Percentiles rank a stretch among this genome's conserved stretches.
Conservation (phyloP, 78 protist species). For the Planoprotostelium fungivorum region DNA sequence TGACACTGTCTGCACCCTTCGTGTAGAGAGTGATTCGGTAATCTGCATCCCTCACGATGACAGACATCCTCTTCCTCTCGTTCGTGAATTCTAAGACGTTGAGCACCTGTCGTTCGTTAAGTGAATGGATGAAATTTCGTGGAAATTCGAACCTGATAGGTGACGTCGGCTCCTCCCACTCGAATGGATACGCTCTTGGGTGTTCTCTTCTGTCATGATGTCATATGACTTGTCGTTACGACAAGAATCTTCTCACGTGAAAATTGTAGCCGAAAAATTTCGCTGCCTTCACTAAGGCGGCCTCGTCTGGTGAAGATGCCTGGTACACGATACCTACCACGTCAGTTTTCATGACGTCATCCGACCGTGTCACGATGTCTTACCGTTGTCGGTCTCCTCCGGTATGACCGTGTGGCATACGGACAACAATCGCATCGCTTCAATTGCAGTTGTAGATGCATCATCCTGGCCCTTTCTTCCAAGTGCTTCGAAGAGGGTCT, state of each 20-base stretch:
- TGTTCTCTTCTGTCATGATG: background rate
- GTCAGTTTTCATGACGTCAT: background rate
- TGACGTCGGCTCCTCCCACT: background rate
- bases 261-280: conserved; percentile 16
- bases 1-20: conserved; percentile 87
- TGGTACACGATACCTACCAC: conserved; percentile 37
- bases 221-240: too few relatives aligned
- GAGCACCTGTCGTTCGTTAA: conserved; percentile 8
- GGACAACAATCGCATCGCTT: conserved; percentile 19
- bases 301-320: conserved; percentile 92
- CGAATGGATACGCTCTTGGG: background rate
- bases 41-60: conserved; percentile 35
- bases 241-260: background rate
- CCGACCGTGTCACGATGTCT: background rate
- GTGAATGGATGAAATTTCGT: background rate
- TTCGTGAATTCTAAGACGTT: conserved; percentile 57
- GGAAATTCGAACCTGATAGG: background rate
- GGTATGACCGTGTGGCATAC: conserved; percentile 71
- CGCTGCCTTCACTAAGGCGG: conserved; percentile 71
- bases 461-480: background rate
- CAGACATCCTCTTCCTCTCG: conserved; percentile 76
- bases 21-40: conserved; percentile 22
- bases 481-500: background rate
- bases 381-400: conserved; percentile 10
- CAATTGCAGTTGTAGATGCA: background rate